Conservation (phyloP, 2,329 filamentous ascomycete genomes). For the Pseudogymnoascus sp. region DNA sequence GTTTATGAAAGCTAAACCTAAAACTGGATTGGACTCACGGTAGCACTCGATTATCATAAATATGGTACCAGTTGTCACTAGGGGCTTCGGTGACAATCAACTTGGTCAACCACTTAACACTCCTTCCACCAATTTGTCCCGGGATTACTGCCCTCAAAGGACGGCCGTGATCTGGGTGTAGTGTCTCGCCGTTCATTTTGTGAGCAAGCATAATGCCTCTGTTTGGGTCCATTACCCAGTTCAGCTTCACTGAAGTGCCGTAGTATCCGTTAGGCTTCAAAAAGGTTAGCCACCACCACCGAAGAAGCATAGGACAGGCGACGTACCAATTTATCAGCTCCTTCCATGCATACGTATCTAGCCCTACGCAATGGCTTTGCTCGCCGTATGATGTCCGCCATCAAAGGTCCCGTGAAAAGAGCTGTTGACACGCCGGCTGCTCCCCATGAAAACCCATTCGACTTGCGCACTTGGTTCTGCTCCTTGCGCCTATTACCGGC, state of each 20-base stretch:
- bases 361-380: slow-evolving; percentile 63
- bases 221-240: slow-evolving; percentile 79
- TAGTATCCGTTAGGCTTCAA: slow-evolving; percentile 70
- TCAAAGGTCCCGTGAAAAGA: slow-evolving; percentile 74
- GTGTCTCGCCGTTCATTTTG: slow-evolving; percentile 78
- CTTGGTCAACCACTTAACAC: slow-evolving; percentile 85
- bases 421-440: slow-evolving; percentile 79
- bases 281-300: neutral
- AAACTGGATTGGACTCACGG: slow-evolving; percentile 34
- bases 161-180: slow-evolving; percentile 78
- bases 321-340: slow-evolving; percentile 61
- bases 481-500: slow-evolving; percentile 89
- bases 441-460: slow-evolving; percentile 92
- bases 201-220: slow-evolving; percentile 80
- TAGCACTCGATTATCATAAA: slow-evolving; percentile 84
- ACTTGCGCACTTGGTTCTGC: slow-evolving; percentile 83
- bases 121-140: slow-evolving; percentile 83
- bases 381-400: slow-evolving; percentile 60
- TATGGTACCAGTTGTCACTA: slow-evolving; percentile 92
- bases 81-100: slow-evolving; percentile 70
- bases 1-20: too few species aligned
- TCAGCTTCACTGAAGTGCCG: slow-evolving; percentile 78
- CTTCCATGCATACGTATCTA: slow-evolving; percentile 83
- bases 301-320: too few species aligned
- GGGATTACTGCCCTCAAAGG: slow-evolving; percentile 77